phyloP scores from a whole-genome alignment of 495 filamentous ascomycete genomes.

The Xylaria venustula region DNA sequence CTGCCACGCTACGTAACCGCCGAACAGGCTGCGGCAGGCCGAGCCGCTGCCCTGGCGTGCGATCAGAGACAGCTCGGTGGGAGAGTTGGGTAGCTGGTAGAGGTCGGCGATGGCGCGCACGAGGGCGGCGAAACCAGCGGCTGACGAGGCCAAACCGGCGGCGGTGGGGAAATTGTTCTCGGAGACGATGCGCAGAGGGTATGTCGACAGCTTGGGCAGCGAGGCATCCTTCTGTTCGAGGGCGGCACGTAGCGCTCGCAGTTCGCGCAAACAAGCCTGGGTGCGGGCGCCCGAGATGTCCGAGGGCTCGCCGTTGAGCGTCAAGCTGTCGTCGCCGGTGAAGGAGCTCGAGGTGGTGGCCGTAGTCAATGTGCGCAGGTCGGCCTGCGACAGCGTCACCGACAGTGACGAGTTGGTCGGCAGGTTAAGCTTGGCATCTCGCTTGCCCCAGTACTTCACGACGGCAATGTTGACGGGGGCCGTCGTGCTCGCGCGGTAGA shows the following conservation, averaged over 20 bases:
- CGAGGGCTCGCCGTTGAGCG: slow-evolving; percentile 78
- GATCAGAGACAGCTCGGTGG: slow-evolving; percentile 78
- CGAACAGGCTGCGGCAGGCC: slow-evolving; percentile 87
- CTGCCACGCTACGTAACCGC: slow-evolving; percentile 94
- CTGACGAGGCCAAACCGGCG: slow-evolving; percentile 89
- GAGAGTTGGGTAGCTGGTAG: slow-evolving; percentile 75
- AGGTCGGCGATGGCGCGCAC: slow-evolving; percentile 90
- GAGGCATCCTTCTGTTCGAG: slow-evolving; percentile 70
- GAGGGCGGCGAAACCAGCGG: slow-evolving; percentile 92
- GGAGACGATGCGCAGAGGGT: slow-evolving; percentile 78
- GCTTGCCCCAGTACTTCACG: slow-evolving; percentile 99
- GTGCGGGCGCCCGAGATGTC: slow-evolving; percentile 84
- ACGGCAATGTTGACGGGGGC: slow-evolving; percentile 99
- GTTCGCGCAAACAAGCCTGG: slow-evolving; percentile 83
- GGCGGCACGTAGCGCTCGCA: slow-evolving; percentile 70
- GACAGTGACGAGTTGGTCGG: slow-evolving; percentile 97
- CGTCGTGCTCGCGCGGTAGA: slow-evolving; percentile 91
- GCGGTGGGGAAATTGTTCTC: slow-evolving; percentile 99
- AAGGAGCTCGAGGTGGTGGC: slow-evolving; percentile 83
- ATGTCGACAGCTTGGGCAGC: slow-evolving; percentile 71
- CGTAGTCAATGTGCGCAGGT: slow-evolving; percentile 93
- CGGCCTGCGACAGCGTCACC: slow-evolving; percentile 90
- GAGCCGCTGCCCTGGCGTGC: slow-evolving; percentile 95
- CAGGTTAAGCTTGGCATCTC: slow-evolving; percentile 86
- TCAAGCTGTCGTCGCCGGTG: slow-evolving; percentile 68